Evolutionary conservation across 202 grass and related monocot species (phyloP), one percentile per base, ranked within the genome.

Genomic region (Cymbopogon flexuosus): DNA sequence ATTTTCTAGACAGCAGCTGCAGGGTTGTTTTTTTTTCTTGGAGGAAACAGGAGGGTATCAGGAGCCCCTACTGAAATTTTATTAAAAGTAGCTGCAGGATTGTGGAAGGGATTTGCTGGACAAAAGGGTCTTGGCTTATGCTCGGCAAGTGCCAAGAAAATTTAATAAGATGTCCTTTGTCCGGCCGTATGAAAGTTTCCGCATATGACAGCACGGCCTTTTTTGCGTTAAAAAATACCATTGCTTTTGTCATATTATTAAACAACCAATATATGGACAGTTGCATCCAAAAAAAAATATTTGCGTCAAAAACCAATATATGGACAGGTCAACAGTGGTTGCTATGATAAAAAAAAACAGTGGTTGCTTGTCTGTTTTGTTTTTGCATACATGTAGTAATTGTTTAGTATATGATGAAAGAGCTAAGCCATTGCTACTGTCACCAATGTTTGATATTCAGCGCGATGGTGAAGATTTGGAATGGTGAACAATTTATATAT

Each of bases 221-320:
- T 41, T 70, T 24, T 21, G 35, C 46, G 45, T 10, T 43, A 2
- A 36, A 57, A 3, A 70, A 47, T 41, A 31, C 4, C 43, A 40
- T 75, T 70, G 62, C 62, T 19, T 56, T 87, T 73, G 65, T 72
- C 82, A 72, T 52, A 69, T 68, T 79, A 11, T 39, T 39, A 8
- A 70, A 46, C 43, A 31, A n/a, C 68, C 24, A 21, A 57, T 45
- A 72, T 18, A n/a, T 33, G 39, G 80, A 74, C 67, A 61, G n/a
- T 27, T 27, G 27, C 27, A 27, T 27, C 27, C 27, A 27, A 27
- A 27, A 27, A 27, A 27, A 27, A 21, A 57, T 45, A 72, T 70
- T 24, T 21, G 35, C 46, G 45, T 10, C 36, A 2, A 36, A 57
- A 31, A n/a, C 68, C 24, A 21, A 57, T 45, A 72, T 18, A n/a